phyloP scores from a whole-genome alignment of 2,329 filamentous ascomycete genomes.

The Aspergillus floridensis region DNA sequence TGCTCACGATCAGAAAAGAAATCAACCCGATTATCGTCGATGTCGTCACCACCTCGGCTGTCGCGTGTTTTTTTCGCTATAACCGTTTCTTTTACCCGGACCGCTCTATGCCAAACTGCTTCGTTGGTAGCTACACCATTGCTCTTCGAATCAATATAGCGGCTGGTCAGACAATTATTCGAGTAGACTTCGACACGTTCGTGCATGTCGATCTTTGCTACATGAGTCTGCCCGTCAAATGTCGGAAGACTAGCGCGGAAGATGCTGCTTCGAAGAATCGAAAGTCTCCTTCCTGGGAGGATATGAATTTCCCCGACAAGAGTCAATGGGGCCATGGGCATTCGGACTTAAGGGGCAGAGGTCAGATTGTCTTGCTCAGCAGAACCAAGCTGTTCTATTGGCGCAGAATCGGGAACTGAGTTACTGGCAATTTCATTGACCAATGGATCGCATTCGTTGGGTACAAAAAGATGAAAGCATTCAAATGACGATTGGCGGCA shows the following conservation, averaged over 20 bases:
- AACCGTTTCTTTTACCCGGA: slow-evolving; percentile 2
- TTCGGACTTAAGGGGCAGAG: neutral
- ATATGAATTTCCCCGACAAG: slow-evolving; percentile 1
- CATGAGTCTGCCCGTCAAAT: neutral
- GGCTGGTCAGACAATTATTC: neutral
- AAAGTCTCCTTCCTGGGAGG: neutral
- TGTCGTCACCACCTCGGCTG: neutral
- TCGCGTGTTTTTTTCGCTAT: neutral
- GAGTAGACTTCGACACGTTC: neutral
- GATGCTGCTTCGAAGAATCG: neutral
- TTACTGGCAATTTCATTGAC: neutral
- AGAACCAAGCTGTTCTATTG: neutral
- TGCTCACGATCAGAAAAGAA: neutral
- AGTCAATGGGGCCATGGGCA: slow-evolving; percentile 1
- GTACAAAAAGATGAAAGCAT: neutral
- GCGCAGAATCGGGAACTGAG: slow-evolving; percentile 4
- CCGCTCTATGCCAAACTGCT: neutral
- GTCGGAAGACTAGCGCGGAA: neutral
- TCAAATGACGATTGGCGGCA: slow-evolving; percentile 10
- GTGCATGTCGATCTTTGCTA: neutral
- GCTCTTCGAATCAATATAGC: neutral
- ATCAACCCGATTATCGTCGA: neutral
- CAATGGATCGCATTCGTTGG: neutral
- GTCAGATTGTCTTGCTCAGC: slow-evolving; percentile 1
- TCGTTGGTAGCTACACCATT: neutral